A percentile compares a stretch with the other conserved stretches of the same genome.
Evolutionary conservation across 306 rosid genomes (phyloP).

Genomic region (Hylodesmum podocarpum): DNA sequence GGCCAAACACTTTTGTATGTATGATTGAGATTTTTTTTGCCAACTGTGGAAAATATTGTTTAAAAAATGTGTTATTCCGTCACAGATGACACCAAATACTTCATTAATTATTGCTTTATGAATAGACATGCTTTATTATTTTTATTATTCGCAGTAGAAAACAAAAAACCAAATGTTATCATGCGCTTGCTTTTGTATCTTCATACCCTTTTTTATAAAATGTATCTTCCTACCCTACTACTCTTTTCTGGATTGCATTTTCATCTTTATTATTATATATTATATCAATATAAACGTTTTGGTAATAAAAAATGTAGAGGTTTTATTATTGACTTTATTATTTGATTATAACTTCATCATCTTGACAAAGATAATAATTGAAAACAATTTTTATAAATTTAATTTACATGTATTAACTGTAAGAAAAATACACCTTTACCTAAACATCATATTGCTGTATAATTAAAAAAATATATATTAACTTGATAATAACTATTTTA

Average conservation of each 20-base stretch:
- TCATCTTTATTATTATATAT: background rate
- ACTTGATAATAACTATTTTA: too few relatives aligned
- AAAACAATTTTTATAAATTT: background rate
- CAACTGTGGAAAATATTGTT: constrained; percentile 20
- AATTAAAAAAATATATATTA: too few relatives aligned
- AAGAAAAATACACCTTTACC: background rate
- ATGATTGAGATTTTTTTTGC: constrained; percentile 32
- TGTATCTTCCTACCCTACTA: background rate
- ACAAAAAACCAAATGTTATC: background rate
- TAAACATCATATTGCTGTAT: too few relatives aligned
- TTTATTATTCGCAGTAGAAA: background rate
- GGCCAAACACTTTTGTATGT: background rate
- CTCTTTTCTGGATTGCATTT: background rate
- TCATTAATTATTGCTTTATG: constrained; percentile 11
- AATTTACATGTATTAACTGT: background rate
- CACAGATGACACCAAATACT: constrained; percentile 11
- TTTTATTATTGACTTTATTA: background rate
- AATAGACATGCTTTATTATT: constrained; percentile 4
- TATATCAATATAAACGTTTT: too few relatives aligned
- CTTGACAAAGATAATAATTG: background rate
- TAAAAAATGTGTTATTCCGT: background rate
- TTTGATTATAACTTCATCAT: background rate
- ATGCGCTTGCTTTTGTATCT: constrained; percentile 13
- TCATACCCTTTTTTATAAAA: too few relatives aligned
- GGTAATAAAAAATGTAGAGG: background rate